These are phyloP conservation scores for Backusella australiensis DNA, from an alignment of 192 early-diverging fungal genomes.

Conservation along the genomic window DNA sequence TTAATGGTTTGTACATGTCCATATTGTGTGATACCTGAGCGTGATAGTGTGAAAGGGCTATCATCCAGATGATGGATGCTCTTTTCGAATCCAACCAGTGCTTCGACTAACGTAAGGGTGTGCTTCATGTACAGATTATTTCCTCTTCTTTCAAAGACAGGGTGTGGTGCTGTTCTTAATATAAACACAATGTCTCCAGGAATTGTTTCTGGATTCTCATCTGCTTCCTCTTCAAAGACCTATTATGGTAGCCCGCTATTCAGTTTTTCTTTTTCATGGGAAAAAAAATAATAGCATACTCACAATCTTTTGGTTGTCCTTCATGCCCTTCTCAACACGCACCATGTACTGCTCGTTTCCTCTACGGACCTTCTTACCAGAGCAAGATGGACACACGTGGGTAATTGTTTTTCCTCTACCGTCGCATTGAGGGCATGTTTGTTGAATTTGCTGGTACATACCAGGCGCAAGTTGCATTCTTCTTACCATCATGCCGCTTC, in stretches of 20 bases:
- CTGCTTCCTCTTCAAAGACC: constrained; percentile 84
- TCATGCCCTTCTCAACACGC: constrained; percentile 82
- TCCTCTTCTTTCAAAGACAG: constrained; percentile 74
- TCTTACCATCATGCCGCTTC: constrained; percentile 76
- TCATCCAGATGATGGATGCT: constrained; percentile 82
- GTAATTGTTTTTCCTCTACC: constrained; percentile 59
- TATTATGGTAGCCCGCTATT: neutral
- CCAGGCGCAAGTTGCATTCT: constrained; percentile 89
- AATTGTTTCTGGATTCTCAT: constrained; percentile 86
- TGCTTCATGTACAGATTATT: constrained; percentile 76
- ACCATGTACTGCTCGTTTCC: constrained; percentile 80
- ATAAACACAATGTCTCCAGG: constrained; percentile 88
- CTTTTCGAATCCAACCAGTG: constrained; percentile 79
- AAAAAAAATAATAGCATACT: neutral
- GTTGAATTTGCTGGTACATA: constrained; percentile 93
- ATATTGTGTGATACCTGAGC: constrained; percentile 49
- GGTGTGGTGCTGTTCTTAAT: constrained; percentile 66
- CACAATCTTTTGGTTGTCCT: constrained; percentile 66
- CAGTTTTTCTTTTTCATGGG: neutral
- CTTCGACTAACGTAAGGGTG: constrained; percentile 73
- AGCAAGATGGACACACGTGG: neutral
- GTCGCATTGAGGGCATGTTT: constrained; percentile 85
- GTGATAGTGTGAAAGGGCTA: constrained; percentile 60
- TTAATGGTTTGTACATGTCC: constrained; percentile 80
- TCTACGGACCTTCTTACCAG: constrained; percentile 70